These are phyloP conservation scores for Anthracocystis walkeri DNA, from an alignment of 1,284 basidiomycete genomes.

Conservation along the genomic window DNA sequence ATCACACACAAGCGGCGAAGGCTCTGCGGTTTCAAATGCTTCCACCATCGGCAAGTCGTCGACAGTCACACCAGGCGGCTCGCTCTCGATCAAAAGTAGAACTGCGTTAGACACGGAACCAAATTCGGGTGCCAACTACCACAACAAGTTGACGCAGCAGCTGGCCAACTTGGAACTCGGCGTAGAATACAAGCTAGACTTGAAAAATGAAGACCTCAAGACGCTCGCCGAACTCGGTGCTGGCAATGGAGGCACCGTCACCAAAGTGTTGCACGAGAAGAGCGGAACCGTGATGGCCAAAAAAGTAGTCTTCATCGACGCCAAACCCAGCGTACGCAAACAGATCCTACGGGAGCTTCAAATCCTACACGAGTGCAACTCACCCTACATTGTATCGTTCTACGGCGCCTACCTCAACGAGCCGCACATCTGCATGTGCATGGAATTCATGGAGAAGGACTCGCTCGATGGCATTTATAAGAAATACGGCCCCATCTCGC, in stretches of 20 bases:
- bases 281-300: conserved; percentile 67
- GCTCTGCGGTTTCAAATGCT: conserved; percentile 28
- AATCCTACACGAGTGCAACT: conserved; percentile 97
- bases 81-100: conserved; percentile 24
- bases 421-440: conserved; percentile 98
- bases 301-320: conserved; percentile 86
- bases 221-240: conserved; percentile 89
- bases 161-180: conserved; percentile 70
- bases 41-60: conserved; percentile 35
- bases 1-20: conserved; percentile 23
- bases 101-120: conserved; percentile 38
- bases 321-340: conserved; percentile 95
- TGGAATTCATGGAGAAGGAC: conserved; percentile 91
- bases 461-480: conserved; percentile 90
- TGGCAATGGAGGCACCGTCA: conserved; percentile 97
- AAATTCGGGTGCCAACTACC: conserved; percentile 53
- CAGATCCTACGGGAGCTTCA: conserved; percentile 97
- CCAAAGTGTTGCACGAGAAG: conserved; percentile 75
- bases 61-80: conserved; percentile 28
- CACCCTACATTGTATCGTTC: conserved; percentile 92
- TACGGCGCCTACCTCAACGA: conserved; percentile 95
- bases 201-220: conserved; percentile 71
- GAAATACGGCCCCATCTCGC: conserved; percentile 87
- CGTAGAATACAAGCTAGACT: conserved; percentile 70
- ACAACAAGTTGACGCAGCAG: conserved; percentile 65